Evolutionary conservation across 257 asterid species (phyloP).

Genomic region (Anisodus tanguticus): DNA sequence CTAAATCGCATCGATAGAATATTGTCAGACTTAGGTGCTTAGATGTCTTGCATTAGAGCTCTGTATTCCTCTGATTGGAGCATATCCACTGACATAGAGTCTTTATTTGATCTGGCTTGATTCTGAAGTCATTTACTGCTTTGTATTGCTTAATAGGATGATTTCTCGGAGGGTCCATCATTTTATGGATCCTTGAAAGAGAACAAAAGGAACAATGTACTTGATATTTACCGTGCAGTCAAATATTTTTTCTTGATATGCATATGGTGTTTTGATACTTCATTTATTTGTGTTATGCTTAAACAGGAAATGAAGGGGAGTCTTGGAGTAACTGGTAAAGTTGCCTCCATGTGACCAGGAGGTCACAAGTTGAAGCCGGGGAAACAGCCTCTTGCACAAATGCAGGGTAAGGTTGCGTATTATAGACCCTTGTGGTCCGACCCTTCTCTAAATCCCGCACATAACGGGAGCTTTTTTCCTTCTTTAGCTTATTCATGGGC

Average conservation of each 20-base stretch:
- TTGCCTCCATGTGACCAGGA: no score
- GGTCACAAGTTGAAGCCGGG: no score
- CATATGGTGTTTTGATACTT: slow-evolving; percentile 11
- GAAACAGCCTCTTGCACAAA: no score
- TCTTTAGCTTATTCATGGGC: slow-evolving; percentile 8
- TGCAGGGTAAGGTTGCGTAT: no score
- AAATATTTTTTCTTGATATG: neutral
- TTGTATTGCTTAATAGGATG: slow-evolving; percentile 19
- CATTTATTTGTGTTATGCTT: slow-evolving; percentile 16
- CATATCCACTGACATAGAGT: neutral
- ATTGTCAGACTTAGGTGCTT: slow-evolving; percentile 3
- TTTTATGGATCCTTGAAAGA: slow-evolving; percentile 22
- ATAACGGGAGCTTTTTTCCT: neutral
- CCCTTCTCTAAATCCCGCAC: no score
- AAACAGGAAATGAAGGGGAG: neutral
- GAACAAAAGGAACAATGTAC: slow-evolving; percentile 21
- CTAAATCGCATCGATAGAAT: neutral
- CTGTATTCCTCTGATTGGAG: slow-evolving; percentile 25
- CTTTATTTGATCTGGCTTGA: neutral
- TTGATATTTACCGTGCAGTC: slow-evolving; percentile 21
- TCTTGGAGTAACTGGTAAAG: no score
- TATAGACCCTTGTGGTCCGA: no score
- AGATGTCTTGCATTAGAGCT: neutral
- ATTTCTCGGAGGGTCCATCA: slow-evolving; percentile 4
- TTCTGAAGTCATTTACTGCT: slow-evolving; percentile 20